Percentiles rank a stretch among this genome's conserved stretches.
phyloP scores from a whole-genome alignment of 192 early-diverging fungal species.

The Coemansia sp. region DNA sequence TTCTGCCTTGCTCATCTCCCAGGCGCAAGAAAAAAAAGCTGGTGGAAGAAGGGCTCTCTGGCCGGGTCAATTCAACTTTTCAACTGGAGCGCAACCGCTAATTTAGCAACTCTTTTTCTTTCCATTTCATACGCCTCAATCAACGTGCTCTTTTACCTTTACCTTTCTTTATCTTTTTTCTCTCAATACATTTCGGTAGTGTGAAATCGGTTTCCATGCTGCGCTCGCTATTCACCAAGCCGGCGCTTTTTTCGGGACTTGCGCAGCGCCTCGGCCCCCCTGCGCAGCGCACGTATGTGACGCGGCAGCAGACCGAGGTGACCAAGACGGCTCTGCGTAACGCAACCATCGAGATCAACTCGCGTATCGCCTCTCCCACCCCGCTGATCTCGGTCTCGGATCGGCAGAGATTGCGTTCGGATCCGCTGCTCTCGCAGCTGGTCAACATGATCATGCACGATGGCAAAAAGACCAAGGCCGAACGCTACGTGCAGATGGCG shows the following conservation, averaged over 20 bases:
- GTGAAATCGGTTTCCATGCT: too few relatives aligned
- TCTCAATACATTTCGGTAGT: too few relatives aligned
- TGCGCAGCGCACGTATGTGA: slow-evolving; percentile 20
- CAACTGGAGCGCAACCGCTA: too few relatives aligned
- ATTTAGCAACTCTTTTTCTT: too few relatives aligned
- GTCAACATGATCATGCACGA: slow-evolving; percentile 91
- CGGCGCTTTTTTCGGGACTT: background rate
- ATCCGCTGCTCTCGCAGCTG: slow-evolving; percentile 70
- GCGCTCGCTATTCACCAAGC: slow-evolving; percentile 7
- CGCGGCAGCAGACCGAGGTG: slow-evolving; percentile 16
- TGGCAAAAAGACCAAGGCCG: slow-evolving; percentile 82
- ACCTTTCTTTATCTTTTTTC: background rate
- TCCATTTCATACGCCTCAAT: too few relatives aligned
- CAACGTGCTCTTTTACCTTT: background rate
- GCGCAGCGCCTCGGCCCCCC: background rate
- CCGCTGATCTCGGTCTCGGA: slow-evolving; percentile 31
- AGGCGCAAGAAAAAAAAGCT: background rate
- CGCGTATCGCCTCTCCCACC: slow-evolving; percentile 12
- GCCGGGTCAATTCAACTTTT: background rate
- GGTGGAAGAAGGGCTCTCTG: too few relatives aligned
- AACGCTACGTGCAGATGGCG: slow-evolving; percentile 62
- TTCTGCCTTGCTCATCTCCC: too few relatives aligned
- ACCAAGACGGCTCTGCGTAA: slow-evolving; percentile 6
- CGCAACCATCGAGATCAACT: slow-evolving; percentile 22
- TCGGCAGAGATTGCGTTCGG: slow-evolving; percentile 43